Conservation (phyloP, 331 rosid species). For the Malus hybrid region DNA sequence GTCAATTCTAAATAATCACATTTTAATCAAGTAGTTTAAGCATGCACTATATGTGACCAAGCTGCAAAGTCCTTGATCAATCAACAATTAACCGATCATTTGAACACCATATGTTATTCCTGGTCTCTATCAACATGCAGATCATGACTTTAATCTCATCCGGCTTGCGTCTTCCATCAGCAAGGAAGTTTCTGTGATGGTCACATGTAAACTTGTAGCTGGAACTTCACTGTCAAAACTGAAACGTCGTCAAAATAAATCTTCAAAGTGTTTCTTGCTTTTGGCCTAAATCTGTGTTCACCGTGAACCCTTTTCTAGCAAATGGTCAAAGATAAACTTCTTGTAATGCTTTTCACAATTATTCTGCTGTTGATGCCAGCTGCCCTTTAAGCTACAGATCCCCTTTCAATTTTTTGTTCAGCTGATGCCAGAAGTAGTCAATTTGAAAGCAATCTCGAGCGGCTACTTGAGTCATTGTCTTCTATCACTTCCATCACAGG, state of each 20-base stretch:
- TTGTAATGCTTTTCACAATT: slow-evolving; percentile 15
- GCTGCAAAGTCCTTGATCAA: background rate
- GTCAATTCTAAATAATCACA: background rate
- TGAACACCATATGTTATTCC: background rate
- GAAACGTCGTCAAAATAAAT: background rate
- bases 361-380: slow-evolving; percentile 9
- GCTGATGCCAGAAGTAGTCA: slow-evolving; percentile 13
- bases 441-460: slow-evolving; percentile 35
- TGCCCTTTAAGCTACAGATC: slow-evolving; percentile 20
- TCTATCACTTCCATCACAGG: slow-evolving; percentile 7
- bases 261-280: background rate
- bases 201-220: background rate
- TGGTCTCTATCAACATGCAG: background rate
- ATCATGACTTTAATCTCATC: background rate
- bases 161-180: background rate
- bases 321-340: background rate
- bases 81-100: background rate
- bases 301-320: background rate
- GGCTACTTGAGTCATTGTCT: slow-evolving; percentile 28
- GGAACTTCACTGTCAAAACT: background rate
- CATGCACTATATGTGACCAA: background rate
- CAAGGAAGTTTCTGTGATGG: background rate
- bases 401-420: slow-evolving; percentile 20
- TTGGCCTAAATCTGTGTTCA: background rate
- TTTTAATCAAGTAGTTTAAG: background rate